phyloP scores from a whole-genome alignment of 2,329 filamentous ascomycete species.

The Colletotrichum musicola region DNA sequence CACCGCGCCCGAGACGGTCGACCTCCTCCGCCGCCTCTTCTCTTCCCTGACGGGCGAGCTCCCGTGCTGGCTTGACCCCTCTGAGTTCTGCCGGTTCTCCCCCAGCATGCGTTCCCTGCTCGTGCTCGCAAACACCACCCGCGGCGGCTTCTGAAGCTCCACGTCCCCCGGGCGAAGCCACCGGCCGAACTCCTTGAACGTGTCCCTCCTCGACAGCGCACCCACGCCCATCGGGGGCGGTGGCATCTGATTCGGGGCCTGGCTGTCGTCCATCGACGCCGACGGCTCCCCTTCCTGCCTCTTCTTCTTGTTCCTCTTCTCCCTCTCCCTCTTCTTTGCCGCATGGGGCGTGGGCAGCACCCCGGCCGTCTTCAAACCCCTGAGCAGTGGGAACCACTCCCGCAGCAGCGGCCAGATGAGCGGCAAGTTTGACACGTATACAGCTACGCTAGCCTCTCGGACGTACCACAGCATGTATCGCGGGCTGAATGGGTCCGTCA shows the following conservation, averaged over 20 bases:
- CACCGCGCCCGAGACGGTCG: not conserved
- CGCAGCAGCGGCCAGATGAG: slow-evolving; percentile 65
- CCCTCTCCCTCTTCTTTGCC: not conserved
- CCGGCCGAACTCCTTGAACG: slow-evolving; percentile 14
- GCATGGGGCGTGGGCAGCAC: slow-evolving; percentile 13
- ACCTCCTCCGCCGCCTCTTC: not conserved
- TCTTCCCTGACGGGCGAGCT: not conserved
- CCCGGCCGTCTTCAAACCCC: not conserved
- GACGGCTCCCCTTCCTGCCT: not conserved
- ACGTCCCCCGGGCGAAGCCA: slow-evolving; percentile 23
- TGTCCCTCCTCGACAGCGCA: slow-evolving; percentile 3
- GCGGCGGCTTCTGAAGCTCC: slow-evolving; percentile 15
- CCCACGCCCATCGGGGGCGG: not conserved
- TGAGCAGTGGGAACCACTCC: slow-evolving; percentile 43
- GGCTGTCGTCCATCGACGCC: not conserved
- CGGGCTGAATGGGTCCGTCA: slow-evolving; percentile 41
- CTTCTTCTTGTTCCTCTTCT: not conserved
- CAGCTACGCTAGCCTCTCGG: slow-evolving; percentile 64
- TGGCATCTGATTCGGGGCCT: no score
- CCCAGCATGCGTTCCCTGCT: slow-evolving; percentile 1
- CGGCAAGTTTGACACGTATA: slow-evolving; percentile 66
- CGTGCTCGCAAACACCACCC: not conserved
- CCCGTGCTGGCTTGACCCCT: not conserved
- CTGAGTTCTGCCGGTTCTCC: not conserved
- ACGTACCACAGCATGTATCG: slow-evolving; percentile 65